These are phyloP conservation scores for Cetraspora pellucida DNA, from an alignment of 192 early-diverging fungal genomes.

Conservation along the genomic window DNA sequence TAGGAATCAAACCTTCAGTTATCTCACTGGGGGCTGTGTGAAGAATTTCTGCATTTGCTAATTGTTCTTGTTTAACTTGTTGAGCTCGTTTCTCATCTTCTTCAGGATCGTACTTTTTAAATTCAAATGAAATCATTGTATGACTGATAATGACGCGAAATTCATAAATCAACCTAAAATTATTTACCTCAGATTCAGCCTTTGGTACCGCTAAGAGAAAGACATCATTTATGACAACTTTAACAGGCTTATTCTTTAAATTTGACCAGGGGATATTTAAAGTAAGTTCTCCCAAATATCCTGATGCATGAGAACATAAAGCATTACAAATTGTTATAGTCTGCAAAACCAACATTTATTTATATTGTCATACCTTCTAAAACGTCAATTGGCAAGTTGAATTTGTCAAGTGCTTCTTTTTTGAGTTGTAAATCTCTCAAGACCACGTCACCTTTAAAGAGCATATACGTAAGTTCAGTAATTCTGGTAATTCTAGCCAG, in stretches of 20 bases:
- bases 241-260: slow-evolving; percentile 91
- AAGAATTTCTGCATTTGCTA: slow-evolving; percentile 77
- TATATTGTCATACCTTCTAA: slow-evolving; percentile 74
- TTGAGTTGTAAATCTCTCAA: slow-evolving; percentile 88
- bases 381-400: slow-evolving; percentile 93
- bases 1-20: slow-evolving; percentile 28
- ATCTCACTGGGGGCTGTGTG: slow-evolving; percentile 39
- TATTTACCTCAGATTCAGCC: slow-evolving; percentile 58
- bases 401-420: slow-evolving; percentile 89
- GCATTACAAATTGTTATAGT: no score
- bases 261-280: slow-evolving; percentile 97
- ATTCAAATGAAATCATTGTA: not conserved
- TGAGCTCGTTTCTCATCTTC: slow-evolving; percentile 78
- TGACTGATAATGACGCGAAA: no score
- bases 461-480: not conserved
- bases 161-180: no score
- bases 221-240: slow-evolving; percentile 85
- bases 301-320: slow-evolving; percentile 42
- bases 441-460: slow-evolving; percentile 84
- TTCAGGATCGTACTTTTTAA: slow-evolving; percentile 74
- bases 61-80: slow-evolving; percentile 78
- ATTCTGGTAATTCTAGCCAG: not conserved
- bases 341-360: no score
- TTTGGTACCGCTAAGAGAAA: slow-evolving; percentile 87
- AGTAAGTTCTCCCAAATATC: slow-evolving; percentile 89